These are phyloP conservation scores for Clavariopsis aquatica DNA, from an alignment of 495 filamentous ascomycete genomes.

Conservation along the genomic window DNA sequence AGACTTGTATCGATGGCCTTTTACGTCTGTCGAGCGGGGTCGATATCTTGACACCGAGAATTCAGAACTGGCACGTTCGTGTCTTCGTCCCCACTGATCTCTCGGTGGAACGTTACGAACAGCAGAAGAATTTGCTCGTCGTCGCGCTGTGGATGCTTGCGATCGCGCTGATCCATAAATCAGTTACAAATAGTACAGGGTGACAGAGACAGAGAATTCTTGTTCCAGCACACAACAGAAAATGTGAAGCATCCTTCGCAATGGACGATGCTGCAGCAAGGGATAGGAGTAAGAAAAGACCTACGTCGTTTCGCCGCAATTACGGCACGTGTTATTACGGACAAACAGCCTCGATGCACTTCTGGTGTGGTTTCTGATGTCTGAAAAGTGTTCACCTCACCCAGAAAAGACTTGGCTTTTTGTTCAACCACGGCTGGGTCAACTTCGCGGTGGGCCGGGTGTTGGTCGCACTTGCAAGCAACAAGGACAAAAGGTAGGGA, in stretches of 20 bases:
- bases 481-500: conserved; percentile 74
- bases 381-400: conserved; percentile 68
- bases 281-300: conserved; percentile 2
- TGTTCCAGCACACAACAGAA: background rate
- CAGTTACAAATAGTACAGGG: conserved; percentile 1
- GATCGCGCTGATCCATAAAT: conserved; percentile 24
- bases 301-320: conserved; percentile 51
- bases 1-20: conserved; percentile 31
- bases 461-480: conserved; percentile 80
- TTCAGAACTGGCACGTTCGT: conserved; percentile 47
- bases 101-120: conserved; percentile 39
- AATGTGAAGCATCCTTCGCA: background rate
- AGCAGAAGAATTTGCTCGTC: conserved; percentile 45
- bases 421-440: conserved; percentile 62
- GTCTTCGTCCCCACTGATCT: conserved; percentile 37
- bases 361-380: conserved; percentile 70
- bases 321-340: conserved; percentile 69
- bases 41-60: conserved; percentile 38
- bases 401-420: conserved; percentile 53
- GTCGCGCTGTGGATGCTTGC: conserved; percentile 33
- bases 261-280: background rate
- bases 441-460: conserved; percentile 59
- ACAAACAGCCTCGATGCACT: conserved; percentile 75
- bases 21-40: conserved; percentile 13
- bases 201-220: background rate